phyloP scores from a whole-genome alignment of 306 rosid genomes.

The Rosa lucieae region DNA sequence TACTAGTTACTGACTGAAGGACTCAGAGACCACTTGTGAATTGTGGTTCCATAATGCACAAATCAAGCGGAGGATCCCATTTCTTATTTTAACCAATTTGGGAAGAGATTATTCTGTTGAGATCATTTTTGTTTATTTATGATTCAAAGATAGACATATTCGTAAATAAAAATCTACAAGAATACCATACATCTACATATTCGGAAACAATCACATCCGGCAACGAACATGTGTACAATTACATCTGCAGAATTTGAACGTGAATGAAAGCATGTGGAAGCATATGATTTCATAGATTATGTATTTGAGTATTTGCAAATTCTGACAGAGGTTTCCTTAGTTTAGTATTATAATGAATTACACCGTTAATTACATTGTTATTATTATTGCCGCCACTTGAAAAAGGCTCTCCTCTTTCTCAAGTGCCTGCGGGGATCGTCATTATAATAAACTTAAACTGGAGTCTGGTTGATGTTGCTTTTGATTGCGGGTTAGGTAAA shows the following conservation, averaged over 20 bases:
- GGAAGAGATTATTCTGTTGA: background rate
- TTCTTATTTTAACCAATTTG: background rate
- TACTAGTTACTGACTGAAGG: background rate
- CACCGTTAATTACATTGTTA: background rate
- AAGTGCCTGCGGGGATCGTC: background rate
- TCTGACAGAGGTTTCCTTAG: background rate
- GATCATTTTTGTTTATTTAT: background rate
- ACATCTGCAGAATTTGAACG: background rate
- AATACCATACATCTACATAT: background rate
- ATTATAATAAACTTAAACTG: background rate
- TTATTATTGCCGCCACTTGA: background rate
- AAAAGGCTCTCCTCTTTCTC: slow-evolving; percentile 11
- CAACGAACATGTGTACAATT: background rate
- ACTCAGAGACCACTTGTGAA: background rate
- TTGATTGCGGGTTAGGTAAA: slow-evolving; percentile 7
- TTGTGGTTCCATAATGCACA: background rate
- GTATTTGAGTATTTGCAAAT: background rate
- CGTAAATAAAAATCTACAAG: background rate
- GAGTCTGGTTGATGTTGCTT: background rate
- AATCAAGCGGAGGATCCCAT: background rate
- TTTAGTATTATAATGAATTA: slow-evolving; percentile 2
- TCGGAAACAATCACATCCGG: background rate
- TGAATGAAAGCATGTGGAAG: background rate
- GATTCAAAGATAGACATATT: background rate
- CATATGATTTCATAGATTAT: background rate